These are phyloP conservation scores for Cucurbita pepo DNA, from an alignment of 306 rosid genomes.

Conservation along the genomic window DNA sequence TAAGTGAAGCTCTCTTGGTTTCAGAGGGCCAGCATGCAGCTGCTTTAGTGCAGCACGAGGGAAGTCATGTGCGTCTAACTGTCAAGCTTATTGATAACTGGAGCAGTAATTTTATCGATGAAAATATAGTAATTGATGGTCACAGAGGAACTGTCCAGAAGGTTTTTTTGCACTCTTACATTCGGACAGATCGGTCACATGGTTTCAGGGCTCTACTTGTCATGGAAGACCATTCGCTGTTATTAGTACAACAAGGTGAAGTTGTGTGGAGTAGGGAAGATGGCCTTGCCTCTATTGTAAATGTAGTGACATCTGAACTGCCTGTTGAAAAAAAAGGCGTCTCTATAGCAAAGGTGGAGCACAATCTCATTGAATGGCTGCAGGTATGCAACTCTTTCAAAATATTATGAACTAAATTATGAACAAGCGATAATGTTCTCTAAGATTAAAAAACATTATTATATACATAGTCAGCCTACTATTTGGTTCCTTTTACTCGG, in stretches of 20 bases:
- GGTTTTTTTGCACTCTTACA: constrained; percentile 66
- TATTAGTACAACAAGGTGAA: constrained; percentile 84
- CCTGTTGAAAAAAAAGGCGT: constrained; percentile 82
- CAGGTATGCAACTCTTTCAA: constrained; percentile 32
- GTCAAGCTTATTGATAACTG: constrained; percentile 50
- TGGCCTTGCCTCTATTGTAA: constrained; percentile 90
- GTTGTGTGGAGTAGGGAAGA: constrained; percentile 97
- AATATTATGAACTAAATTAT: neutral
- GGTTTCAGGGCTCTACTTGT: constrained; percentile 91
- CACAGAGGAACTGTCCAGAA: constrained; percentile 57
- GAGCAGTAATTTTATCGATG: constrained; percentile 57
- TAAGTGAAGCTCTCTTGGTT: constrained; percentile 61
- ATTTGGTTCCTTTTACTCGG: neutral
- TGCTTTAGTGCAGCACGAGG: constrained; percentile 57
- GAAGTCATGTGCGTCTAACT: constrained; percentile 39
- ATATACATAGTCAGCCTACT: neutral
- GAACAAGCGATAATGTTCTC: neutral
- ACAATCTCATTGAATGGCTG: constrained; percentile 89
- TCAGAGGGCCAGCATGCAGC: constrained; percentile 60
- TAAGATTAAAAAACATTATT: neutral
- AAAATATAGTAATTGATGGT: constrained; percentile 49
- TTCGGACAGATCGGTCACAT: constrained; percentile 71
- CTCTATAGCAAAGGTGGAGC: constrained; percentile 84
- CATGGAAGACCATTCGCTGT: constrained; percentile 90
- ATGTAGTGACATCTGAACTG: constrained; percentile 68